Percentiles rank a stretch among this genome's conserved stretches.
Conservation (phyloP, 2,329 filamentous ascomycete genomes). For the Aureobasidium sp. region DNA sequence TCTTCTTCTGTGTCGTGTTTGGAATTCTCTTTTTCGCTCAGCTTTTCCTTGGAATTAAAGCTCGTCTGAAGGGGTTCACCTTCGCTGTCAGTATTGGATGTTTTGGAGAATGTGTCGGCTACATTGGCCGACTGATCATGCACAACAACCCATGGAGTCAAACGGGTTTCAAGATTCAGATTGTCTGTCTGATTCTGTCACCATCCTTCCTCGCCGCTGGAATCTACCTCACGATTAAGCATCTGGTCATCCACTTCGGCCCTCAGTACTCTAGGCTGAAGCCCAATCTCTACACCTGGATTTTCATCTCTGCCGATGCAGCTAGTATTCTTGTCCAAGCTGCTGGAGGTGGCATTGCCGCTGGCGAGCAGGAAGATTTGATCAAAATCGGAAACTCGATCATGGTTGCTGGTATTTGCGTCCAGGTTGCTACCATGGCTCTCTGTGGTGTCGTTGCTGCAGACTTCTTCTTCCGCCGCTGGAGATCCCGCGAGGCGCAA, state of each 20-base stretch:
- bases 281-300: conserved; percentile 38
- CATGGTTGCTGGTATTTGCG: conserved; percentile 37
- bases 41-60: conserved; percentile 25
- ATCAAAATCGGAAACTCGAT: conserved; percentile 33
- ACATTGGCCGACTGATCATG: conserved; percentile 34
- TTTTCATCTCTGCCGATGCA: conserved; percentile 43
- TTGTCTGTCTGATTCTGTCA: conserved; percentile 34
- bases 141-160: conserved; percentile 30
- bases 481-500: background rate
- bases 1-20: conserved; percentile 31
- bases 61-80: conserved; percentile 32
- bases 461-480: conserved; percentile 29
- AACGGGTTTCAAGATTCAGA: conserved; percentile 33
- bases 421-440: conserved; percentile 36
- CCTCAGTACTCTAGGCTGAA: conserved; percentile 31
- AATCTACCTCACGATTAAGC: conserved; percentile 40
- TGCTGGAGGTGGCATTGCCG: conserved; percentile 34
- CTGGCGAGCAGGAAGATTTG: conserved; percentile 22
- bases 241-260: conserved; percentile 36
- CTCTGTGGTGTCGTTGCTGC: conserved; percentile 32
- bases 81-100: conserved; percentile 32
- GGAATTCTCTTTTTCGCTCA: conserved; percentile 27
- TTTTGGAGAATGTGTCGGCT: conserved; percentile 34
- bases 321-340: conserved; percentile 37
- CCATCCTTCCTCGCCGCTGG: conserved; percentile 38